A percentile compares a stretch with the other conserved stretches of the same genome.
Conservation (phyloP, 768 basidiomycete genomes). For the Mycena chlorophos region DNA sequence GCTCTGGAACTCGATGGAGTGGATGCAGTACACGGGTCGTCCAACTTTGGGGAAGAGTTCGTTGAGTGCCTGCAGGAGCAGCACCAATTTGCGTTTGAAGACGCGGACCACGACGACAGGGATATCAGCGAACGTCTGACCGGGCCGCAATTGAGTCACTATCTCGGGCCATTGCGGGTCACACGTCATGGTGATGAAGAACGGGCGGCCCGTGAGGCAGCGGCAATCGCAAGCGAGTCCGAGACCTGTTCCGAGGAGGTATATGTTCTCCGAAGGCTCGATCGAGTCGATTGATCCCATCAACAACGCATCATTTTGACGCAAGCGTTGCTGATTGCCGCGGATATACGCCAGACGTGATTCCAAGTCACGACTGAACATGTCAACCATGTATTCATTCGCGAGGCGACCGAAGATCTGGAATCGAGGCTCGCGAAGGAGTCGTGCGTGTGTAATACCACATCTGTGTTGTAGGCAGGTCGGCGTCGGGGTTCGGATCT, state of each 20-base stretch:
- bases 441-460: conserved; percentile 32
- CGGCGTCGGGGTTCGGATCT: neutral
- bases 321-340: conserved; percentile 23
- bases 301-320: neutral
- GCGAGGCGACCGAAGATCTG: conserved; percentile 34
- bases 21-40: conserved; percentile 29
- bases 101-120: conserved; percentile 38
- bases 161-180: conserved; percentile 45
- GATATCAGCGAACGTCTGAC: conserved; percentile 35
- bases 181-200: conserved; percentile 44
- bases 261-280: conserved; percentile 30
- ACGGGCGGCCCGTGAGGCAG: conserved; percentile 30
- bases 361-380: conserved; percentile 39
- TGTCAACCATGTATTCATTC: conserved; percentile 39
- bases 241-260: conserved; percentile 39
- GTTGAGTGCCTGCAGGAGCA: conserved; percentile 27
- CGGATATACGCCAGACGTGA: conserved; percentile 34
- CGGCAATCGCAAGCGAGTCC: conserved; percentile 37
- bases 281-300: conserved; percentile 12
- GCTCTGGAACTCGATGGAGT: conserved; percentile 44
- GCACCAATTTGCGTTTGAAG: conserved; percentile 34
- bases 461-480: conserved; percentile 31
- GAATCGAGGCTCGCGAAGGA: conserved; percentile 35
- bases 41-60: conserved; percentile 35
- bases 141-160: conserved; percentile 25